These are phyloP conservation scores for Juglanconis oblonga DNA, from an alignment of 2,329 filamentous ascomycete genomes.

Conservation along the genomic window DNA sequence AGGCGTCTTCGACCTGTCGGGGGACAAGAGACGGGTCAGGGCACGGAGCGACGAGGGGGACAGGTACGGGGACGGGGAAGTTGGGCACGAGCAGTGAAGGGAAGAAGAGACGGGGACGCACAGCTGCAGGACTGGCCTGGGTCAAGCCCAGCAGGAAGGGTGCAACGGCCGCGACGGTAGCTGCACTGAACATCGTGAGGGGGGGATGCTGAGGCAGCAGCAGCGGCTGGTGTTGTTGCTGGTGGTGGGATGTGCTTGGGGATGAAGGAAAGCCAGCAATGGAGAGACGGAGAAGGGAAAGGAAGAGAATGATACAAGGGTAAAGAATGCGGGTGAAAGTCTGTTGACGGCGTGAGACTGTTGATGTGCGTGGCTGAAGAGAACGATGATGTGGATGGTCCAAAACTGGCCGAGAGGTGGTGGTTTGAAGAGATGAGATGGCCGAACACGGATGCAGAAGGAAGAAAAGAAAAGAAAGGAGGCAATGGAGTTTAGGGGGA, in stretches of 20 bases:
- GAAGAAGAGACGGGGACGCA: not conserved
- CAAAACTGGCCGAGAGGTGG: not conserved
- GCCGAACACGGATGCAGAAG: not conserved
- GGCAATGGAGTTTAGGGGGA: not conserved
- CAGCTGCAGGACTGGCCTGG: not conserved
- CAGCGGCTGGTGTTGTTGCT: not conserved
- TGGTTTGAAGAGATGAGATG: not conserved
- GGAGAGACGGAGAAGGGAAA: not conserved
- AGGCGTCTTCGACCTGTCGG: not conserved
- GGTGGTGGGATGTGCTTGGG: not conserved
- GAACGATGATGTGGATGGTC: not conserved
- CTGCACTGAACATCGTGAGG: slow-evolving; percentile 8
- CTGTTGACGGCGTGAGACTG: too few relatives aligned
- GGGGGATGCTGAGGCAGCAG: not conserved
- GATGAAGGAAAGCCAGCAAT: not conserved
- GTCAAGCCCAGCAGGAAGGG: slow-evolving; percentile 11
- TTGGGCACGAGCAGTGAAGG: not conserved
- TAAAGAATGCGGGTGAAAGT: not conserved
- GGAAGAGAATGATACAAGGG: not conserved
- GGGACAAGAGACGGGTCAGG: not conserved
- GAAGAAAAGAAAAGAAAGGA: not conserved
- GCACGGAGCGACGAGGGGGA: not conserved
- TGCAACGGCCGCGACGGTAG: not conserved
- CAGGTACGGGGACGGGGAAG: not conserved
- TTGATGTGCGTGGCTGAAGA: not conserved